Base-by-base conservation (phyloP, 257 asterid genomes). In the Catharanthus roseus region DNA sequence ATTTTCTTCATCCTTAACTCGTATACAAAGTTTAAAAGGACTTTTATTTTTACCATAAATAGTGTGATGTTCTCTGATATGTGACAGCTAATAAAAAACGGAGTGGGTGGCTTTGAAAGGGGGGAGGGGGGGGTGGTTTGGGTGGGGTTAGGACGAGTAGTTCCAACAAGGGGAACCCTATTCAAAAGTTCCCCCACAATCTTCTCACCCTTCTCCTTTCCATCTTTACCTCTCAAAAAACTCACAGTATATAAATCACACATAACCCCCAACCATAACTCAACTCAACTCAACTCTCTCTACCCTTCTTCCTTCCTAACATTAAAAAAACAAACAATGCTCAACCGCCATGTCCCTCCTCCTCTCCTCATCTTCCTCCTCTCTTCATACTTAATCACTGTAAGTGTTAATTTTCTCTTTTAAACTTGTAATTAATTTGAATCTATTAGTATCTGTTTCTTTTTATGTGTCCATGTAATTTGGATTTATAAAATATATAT, bases 321-420 rank as follows among this genome's bases (percentile, higher is more conserved):
- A 9, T 38, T 38, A 15, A 18, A 16, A 0, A n/a, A 13, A 6
- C 36, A 68, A 55, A 68, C 47, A 31, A 65, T 70, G 76, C 69
- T 10, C 23, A 78, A 21, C 21, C 61, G 19, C 65, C 34, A 10
- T 19, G 3, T 51, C 18, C 70, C 71, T n/a, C 67, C 71, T 11
- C 64, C 51, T 72, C 53, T 71, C 67, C 31, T 70, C 71, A 21
- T 60, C 67, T 33, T 67, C 72, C 19, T 74, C 47, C 21, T 68
- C 72, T 34, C 44, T 44, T 33, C 78, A 21, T 71, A 77, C 63
- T 79, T n/a, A n/a, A n/a, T 72, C 51, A 71, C 39, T 79, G 83
- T 79, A 72, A 79, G 83, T 79, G 42, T 8, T 38, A 38, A 38
- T 38, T 38, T 38, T 38, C 42, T 38, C 8, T 3, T 38, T 38